A percentile compares a stretch with the other conserved stretches of the same genome.
Conservation (phyloP, 148 eudicot genomes). For the Amaranthus cruentus region DNA sequence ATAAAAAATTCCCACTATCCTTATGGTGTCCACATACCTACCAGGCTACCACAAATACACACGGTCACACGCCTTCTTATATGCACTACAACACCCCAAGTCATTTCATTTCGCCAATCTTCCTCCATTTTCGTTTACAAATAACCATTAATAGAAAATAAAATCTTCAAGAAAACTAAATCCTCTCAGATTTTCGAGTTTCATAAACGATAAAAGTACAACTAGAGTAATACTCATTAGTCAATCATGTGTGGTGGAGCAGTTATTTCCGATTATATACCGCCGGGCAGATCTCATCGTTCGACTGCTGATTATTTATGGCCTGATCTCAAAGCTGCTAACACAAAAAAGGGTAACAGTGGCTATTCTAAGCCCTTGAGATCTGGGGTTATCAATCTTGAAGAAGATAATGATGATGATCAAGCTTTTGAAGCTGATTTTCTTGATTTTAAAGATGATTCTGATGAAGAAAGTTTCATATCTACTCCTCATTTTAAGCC, state of each 20-base stretch:
- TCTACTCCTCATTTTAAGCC: conserved; percentile 26
- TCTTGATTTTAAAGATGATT: conserved; percentile 48
- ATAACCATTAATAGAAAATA: background rate
- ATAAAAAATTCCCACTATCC: no score
- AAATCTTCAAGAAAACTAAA: background rate
- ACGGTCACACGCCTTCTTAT: no score
- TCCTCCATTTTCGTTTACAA: background rate
- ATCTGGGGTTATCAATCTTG: conserved; percentile 36
- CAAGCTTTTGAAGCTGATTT: conserved; percentile 83
- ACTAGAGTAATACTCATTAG: no score
- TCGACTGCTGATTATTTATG: conserved; percentile 33
- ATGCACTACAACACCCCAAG: background rate
- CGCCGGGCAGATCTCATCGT: conserved; percentile 12
- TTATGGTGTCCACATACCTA: no score
- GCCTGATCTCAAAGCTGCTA: conserved; percentile 33
- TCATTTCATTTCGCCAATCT: background rate
- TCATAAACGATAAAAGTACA: no score
- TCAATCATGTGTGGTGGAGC: conserved; percentile 26
- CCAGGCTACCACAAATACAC: no score
- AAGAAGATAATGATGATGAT: conserved; percentile 37
- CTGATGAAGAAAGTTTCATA: conserved; percentile 22
- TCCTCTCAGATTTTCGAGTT: no score
- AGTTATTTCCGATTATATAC: conserved; percentile 14
- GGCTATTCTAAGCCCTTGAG: conserved; percentile 52
- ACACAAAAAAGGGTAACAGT: conserved; percentile 13